These are phyloP conservation scores for Cladophialophora yegresii DNA, from an alignment of 2,329 filamentous ascomycete genomes.

Conservation along the genomic window DNA sequence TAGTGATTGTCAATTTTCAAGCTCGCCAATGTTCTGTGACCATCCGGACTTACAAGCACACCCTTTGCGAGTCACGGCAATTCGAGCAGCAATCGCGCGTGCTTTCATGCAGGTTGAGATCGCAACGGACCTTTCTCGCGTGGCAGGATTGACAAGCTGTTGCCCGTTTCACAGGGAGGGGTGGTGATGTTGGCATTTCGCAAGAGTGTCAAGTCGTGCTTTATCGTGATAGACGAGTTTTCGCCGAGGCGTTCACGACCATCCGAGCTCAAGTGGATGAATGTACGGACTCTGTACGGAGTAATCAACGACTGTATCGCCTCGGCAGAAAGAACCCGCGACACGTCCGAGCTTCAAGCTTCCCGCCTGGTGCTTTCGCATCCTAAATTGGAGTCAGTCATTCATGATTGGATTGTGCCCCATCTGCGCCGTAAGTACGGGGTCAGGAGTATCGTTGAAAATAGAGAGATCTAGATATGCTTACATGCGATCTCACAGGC, in stretches of 20 bases:
- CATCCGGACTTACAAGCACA: slow-evolving; percentile 11
- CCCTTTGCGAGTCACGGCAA: slow-evolving; percentile 11
- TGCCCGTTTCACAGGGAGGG: neutral
- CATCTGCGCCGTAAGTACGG: no score
- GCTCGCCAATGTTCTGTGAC: neutral
- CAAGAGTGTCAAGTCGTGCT: neutral
- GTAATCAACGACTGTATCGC: neutral
- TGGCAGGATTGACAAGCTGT: slow-evolving; percentile 16
- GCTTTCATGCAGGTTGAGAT: slow-evolving; percentile 14
- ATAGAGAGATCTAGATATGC: no score
- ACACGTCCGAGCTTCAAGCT: neutral
- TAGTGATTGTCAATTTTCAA: neutral
- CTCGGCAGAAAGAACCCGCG: neutral
- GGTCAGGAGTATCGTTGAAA: no score
- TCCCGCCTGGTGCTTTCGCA: neutral
- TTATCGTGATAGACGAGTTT: neutral
- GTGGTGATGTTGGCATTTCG: neutral
- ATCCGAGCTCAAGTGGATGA: neutral
- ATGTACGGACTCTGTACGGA: neutral
- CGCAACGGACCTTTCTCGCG: slow-evolving; percentile 18
- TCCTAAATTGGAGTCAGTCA: neutral
- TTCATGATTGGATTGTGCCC: no score
- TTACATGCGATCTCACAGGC: no score
- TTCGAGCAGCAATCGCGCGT: slow-evolving; percentile 16
- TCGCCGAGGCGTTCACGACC: slow-evolving; percentile 3